Percentiles rank a stretch among this genome's conserved stretches.
These are phyloP conservation scores for Penicillium paradoxum DNA, from an alignment of 495 filamentous ascomycete species.

Conservation along the genomic window DNA sequence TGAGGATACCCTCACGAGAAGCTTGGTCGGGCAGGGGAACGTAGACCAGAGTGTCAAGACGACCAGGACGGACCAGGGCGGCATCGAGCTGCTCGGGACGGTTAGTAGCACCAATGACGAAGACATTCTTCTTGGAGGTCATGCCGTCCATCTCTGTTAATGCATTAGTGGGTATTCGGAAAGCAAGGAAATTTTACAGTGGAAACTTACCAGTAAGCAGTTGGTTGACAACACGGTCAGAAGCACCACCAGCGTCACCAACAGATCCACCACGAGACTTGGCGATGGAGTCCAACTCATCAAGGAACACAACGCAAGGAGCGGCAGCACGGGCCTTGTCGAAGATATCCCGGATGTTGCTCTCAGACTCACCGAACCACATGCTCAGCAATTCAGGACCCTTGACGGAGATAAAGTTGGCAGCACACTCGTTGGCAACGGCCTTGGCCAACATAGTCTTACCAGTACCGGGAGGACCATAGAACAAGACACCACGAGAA, in stretches of 20 bases:
- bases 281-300: slow-evolving; percentile 97
- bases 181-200: background rate
- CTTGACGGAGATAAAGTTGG: slow-evolving; percentile 99
- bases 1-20: slow-evolving; percentile 82
- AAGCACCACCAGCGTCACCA: slow-evolving; percentile 96
- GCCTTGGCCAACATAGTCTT: slow-evolving; percentile 99
- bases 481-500: slow-evolving; percentile 97
- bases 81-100: slow-evolving; percentile 97
- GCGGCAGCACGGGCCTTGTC: slow-evolving; percentile 98
- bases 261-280: slow-evolving; percentile 98
- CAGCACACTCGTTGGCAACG: slow-evolving; percentile 97
- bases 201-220: slow-evolving; percentile 79
- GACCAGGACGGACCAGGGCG: slow-evolving; percentile 93
- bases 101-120: slow-evolving; percentile 98
- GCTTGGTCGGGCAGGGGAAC: slow-evolving; percentile 90
- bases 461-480: slow-evolving; percentile 98
- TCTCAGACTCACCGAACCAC: slow-evolving; percentile 99
- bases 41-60: slow-evolving; percentile 97
- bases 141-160: slow-evolving; percentile 93
- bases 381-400: slow-evolving; percentile 96
- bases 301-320: slow-evolving; percentile 98
- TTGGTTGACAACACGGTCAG: slow-evolving; percentile 99
- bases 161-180: slow-evolving; percentile 38
- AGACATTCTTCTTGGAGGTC: slow-evolving; percentile 99
- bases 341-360: slow-evolving; percentile 99